Evolutionary conservation across 495 filamentous ascomycete species (phyloP), one percentile per base, ranked within the genome.

Genomic region (Chaetomidium leptoderma): DNA sequence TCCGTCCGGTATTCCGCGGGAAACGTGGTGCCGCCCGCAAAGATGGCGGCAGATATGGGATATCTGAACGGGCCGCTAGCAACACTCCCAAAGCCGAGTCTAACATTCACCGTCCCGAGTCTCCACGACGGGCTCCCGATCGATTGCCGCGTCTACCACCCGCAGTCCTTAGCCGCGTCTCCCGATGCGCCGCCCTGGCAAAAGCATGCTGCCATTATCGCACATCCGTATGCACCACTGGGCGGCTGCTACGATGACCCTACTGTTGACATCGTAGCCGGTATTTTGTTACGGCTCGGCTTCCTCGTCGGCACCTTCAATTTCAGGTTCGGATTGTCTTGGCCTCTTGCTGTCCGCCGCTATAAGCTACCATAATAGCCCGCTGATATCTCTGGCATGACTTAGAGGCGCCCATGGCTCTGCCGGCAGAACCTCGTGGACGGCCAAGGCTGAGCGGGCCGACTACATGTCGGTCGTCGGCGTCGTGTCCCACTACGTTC

Each of bases 261-360:
- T 0, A 78, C 95, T 21, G 89, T 98, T 14, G 72, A 80, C 30
- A 73, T 82, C 23, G 68, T 88, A 13, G 81, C 80, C 2, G 68
- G 69, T 3, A 84, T 86, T 53, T 75, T 96, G 24, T 68, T 95
- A 7, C 70, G 76, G 5, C 65, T 75, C 24, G 90, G 88, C 17
- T 92, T 81, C 64, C 70, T 95, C 3, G 89, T 97, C 17, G 87
- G 79, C 6, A 95, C 90, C 1, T 97, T 97, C 70, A 97, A 98
- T 66, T 96, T 97, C 63, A 83, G 91, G 91, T 95, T 70, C 19
- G 66, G 58, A 44, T 50, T 7, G 19, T 4, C 29, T 21, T 7
- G n/a, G 29, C 21, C 10, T 16, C 13, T 10, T 17, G 7, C 6
- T 5, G 35, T 23, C 21, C 3, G 19, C 13, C 23, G 16, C 24